Base-by-base conservation (phyloP, 164 flowering plant species). In the Aristolochia contorta region DNA sequence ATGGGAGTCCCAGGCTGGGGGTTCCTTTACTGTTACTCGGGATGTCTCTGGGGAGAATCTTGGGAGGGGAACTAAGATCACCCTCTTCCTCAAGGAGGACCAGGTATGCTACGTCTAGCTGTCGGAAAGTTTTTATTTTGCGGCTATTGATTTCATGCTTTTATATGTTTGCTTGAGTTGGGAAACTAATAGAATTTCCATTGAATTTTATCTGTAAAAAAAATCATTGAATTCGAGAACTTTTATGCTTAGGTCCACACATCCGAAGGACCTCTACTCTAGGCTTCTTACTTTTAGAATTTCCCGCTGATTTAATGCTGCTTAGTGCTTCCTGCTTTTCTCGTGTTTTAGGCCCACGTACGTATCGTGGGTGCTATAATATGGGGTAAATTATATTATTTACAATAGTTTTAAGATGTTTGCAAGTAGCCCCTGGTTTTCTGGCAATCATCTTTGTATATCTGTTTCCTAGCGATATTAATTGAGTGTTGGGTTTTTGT, bases 1-100 rank as follows among this genome's bases (percentile, higher is more conserved):
- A 5, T 80, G 84, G 84, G 84, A 80, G 61, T 80, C 83, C 0
- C 81, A 80, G 64, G 83, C 80, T 47, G 80, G 83, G 43, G 83
- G 84, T 2, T 78, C 80, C 8, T 80, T 80, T 65, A 77, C 85
- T 6, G 72, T 82, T 14, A 75, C 77, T 20, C 67, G 80, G 56
- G 82, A 79, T 49, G 65, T 56, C 4, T 19, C 37, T 59, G 81
- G 83, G 1, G 86, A 82, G 69, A 71, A 47, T 1, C 68, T 82
- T 9, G 82, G 83, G 1, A 72, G 83, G 54, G 83, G 86, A 16
- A 82, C 86, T 23, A 82, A 75, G 66, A 66, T 82, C 61, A 73
- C 78, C 2, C 84, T 82, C 65, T 77, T 32, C 73, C 82, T 82
- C 52, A 82, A 82, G 65, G 86, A 82, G 22, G 86, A 78, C 14